phyloP scores from a whole-genome alignment of 768 basidiomycete genomes.

The Neoboletus subvelutipes region DNA sequence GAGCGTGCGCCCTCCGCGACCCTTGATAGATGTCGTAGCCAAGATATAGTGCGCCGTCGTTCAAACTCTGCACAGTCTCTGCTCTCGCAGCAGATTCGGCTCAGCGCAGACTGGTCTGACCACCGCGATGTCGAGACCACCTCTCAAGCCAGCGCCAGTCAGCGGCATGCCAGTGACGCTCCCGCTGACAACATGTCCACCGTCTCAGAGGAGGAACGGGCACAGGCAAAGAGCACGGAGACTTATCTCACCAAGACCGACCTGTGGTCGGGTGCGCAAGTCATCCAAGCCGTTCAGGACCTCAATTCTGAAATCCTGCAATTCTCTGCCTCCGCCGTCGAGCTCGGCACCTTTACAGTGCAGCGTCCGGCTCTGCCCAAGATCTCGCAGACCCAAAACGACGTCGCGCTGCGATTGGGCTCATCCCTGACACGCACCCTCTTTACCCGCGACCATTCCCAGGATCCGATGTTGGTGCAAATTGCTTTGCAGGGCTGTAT shows the following conservation, averaged over 20 bases:
- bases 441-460: constrained; percentile 63
- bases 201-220: constrained; percentile 52
- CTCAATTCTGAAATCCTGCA: constrained; percentile 82
- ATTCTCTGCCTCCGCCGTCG: constrained; percentile 72
- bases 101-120: constrained; percentile 35
- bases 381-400: constrained; percentile 53
- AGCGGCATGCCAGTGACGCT: constrained; percentile 14
- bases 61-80: constrained; percentile 33
- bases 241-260: constrained; percentile 73
- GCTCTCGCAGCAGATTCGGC: constrained; percentile 32
- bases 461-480: constrained; percentile 75
- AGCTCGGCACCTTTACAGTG: constrained; percentile 56
- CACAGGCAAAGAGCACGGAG: constrained; percentile 58
- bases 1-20: constrained; percentile 21
- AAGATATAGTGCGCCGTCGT: constrained; percentile 25
- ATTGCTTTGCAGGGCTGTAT: constrained; percentile 73
- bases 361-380: constrained; percentile 40
- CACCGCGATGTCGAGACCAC: constrained; percentile 16
- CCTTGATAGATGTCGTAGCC: constrained; percentile 32
- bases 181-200: constrained; percentile 30
- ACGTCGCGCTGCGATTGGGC: constrained; percentile 64
- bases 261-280: constrained; percentile 71
- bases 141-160: constrained; percentile 16
- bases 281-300: constrained; percentile 77
- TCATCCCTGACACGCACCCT: constrained; percentile 59